Evolutionary conservation across 441 rosid species (phyloP).

Genomic region (Dalechampia spathulata): DNA sequence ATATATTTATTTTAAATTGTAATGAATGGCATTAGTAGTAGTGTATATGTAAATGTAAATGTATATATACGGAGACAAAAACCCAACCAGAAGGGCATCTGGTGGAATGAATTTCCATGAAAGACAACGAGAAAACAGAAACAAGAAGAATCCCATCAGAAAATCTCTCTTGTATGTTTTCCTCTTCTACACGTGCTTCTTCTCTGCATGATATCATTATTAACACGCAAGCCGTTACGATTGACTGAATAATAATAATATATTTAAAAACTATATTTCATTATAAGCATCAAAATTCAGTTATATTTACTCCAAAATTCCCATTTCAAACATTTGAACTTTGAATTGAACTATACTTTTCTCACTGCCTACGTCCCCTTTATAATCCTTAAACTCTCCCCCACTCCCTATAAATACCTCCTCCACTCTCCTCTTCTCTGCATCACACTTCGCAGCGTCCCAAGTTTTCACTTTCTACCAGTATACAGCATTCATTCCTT

Average conservation of each 20-base stretch:
- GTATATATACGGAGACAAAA: background rate
- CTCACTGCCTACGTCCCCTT: background rate
- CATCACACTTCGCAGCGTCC: background rate
- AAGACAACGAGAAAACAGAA: background rate
- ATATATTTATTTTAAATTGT: no score
- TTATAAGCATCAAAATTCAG: background rate
- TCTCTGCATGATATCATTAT: background rate
- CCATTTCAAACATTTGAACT: slow-evolving; percentile 2
- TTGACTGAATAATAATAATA: background rate
- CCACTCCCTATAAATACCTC: background rate
- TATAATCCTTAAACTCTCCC: background rate
- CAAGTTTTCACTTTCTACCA: no score
- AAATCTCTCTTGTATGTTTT: background rate
- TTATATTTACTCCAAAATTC: background rate
- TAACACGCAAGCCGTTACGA: slow-evolving; percentile 18
- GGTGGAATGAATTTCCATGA: background rate
- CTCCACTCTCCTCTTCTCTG: background rate
- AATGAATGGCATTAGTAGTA: no score
- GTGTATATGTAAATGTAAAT: no score
- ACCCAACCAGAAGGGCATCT: background rate
- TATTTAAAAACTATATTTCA: no score
- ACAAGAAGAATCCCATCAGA: slow-evolving; percentile 1
- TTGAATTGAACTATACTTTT: slow-evolving; percentile 7
- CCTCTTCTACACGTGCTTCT: slow-evolving; percentile 8
- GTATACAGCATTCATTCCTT: no score